These are phyloP conservation scores for Leucocoprinus leucothites DNA, from an alignment of 768 basidiomycete genomes.

Conservation along the genomic window DNA sequence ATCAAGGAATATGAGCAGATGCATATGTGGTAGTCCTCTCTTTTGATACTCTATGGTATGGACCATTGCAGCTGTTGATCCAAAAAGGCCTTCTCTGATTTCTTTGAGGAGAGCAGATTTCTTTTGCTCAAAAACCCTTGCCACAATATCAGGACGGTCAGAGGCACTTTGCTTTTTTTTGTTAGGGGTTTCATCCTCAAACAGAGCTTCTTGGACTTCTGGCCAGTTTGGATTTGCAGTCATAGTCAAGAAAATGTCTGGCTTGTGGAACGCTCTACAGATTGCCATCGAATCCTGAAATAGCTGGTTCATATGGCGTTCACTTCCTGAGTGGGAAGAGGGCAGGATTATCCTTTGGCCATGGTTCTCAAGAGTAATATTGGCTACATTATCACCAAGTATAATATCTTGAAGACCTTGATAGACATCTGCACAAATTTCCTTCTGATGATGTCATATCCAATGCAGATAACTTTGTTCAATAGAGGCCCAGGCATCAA, in stretches of 20 bases:
- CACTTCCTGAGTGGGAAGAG: too few relatives aligned
- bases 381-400: too few relatives aligned
- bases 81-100: conserved; percentile 36
- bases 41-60: conserved; percentile 57
- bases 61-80: conserved; percentile 38
- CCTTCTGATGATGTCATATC: too few relatives aligned
- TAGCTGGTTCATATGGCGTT: conserved; percentile 38
- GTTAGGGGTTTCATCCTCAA: too few relatives aligned
- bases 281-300: conserved; percentile 48
- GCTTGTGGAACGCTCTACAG: conserved; percentile 28
- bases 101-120: conserved; percentile 32
- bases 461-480: too few relatives aligned
- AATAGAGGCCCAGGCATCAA: too few relatives aligned
- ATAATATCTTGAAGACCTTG: too few relatives aligned
- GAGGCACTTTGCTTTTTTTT: conserved; percentile 7
- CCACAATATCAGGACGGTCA: conserved; percentile 48
- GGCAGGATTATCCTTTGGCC: too few relatives aligned
- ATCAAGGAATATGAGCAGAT: neutral
- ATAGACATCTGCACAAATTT: too few relatives aligned
- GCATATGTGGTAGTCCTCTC: conserved; percentile 46
- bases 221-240: conserved; percentile 50
- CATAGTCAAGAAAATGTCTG: too few relatives aligned
- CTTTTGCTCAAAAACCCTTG: conserved; percentile 44
- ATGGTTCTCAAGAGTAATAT: too few relatives aligned
- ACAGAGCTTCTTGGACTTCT: conserved; percentile 8